Evolutionary conservation across 495 filamentous ascomycete genomes (phyloP), one percentile per base, ranked within the genome.

Genomic region (Aspergillus panamensis): DNA sequence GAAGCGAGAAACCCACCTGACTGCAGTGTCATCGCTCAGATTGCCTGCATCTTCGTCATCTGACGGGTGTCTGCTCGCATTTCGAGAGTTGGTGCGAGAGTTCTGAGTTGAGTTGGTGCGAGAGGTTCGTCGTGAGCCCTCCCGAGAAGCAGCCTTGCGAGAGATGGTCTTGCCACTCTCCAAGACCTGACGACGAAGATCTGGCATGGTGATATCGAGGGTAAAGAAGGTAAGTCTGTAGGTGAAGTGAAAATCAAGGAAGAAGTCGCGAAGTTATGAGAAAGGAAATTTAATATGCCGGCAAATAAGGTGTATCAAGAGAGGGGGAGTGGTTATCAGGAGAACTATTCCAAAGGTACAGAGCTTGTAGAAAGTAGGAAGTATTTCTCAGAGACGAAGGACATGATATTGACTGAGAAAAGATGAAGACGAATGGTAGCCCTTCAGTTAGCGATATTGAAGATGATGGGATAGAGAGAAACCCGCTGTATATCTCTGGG

Each of bases 91-190:
- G 16, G 84, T 80, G 49, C 84, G 84, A 40, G 86, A 90, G 31
- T 74, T 77, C 35, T 80, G 79, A 39, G 82, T 81, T 1, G 89
- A 92, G 63, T 71, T 79, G 19, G 74, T 75, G 47, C 83, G 82
- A 3, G 87, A 91, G 3, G 79, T 83, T 30, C 82, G 77, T 14
- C 81, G 79, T 1, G 90, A 89, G 10, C 84, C 83, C 47, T 84
- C 81, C 48, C 83, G 81, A 13, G 88, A 89, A 49, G 84, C 86
- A 7, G 92, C 92, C 74, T 96, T 96, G 67, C 87, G 85, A 35
- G 94, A 97, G 49, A 94, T 80, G 35, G 93, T 98, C 78, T 98
- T 98, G 69, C 86, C 85, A 75, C 87, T 89, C 77, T 92, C 89
- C 10, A 78, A 64, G 33, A 89, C 91, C 69, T 89, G 89, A 67